These are phyloP conservation scores for Schoenoplectus tabernaemontani DNA, from an alignment of 202 grass and related monocot genomes.

Conservation along the genomic window DNA sequence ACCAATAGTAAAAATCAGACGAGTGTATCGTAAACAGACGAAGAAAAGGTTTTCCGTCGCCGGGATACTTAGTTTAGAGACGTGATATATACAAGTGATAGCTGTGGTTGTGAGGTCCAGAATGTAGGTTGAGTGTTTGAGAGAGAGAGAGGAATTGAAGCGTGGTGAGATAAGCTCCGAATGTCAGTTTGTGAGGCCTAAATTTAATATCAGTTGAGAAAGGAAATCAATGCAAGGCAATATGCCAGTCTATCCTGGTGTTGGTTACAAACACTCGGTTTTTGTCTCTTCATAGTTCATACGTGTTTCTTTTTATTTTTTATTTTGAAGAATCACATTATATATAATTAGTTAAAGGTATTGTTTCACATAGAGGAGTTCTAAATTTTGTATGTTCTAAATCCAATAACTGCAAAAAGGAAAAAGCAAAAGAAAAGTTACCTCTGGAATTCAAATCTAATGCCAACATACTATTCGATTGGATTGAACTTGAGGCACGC, in stretches of 20 bases:
- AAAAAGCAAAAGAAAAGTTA: no score
- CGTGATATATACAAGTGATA: background rate
- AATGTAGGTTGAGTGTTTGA: background rate
- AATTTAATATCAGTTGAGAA: slow-evolving; percentile 5
- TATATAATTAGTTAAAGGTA: no score
- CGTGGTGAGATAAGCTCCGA: slow-evolving; percentile 5
- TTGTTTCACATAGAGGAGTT: no score
- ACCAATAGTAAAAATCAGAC: background rate
- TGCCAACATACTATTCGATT: no score
- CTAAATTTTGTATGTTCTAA: no score
- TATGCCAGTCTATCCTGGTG: background rate
- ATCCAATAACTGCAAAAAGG: no score
- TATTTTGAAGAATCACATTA: no score
- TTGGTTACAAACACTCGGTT: background rate
- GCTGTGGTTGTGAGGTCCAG: slow-evolving; percentile 8
- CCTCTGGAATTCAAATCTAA: no score
- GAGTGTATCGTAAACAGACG: background rate
- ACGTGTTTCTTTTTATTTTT: no score
- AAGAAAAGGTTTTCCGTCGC: background rate
- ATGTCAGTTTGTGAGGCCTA: slow-evolving; percentile 26
- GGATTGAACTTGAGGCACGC: no score
- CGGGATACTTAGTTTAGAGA: background rate
- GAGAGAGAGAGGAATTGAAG: background rate
- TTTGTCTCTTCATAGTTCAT: background rate
- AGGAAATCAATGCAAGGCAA: background rate